These are phyloP conservation scores for Plasmodium fragile DNA, from an alignment of 169 alveolate species.

Conservation along the genomic window DNA sequence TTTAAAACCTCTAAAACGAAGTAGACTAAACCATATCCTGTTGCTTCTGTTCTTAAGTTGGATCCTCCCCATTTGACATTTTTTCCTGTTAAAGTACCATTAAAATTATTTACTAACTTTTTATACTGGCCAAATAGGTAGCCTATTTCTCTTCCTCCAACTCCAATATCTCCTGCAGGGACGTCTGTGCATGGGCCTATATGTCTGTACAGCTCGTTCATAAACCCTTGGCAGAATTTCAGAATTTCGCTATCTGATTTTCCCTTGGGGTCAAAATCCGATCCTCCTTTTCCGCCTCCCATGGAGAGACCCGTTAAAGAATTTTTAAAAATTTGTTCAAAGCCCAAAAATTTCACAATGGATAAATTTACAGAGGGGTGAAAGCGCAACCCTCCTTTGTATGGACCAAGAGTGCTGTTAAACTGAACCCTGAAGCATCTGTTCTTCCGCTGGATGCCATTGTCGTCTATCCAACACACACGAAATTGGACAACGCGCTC, in stretches of 20 bases:
- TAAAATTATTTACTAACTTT: conserved; percentile 78
- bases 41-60: conserved; percentile 89
- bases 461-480: conserved; percentile 87
- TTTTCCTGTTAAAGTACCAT: conserved; percentile 91
- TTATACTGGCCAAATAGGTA: conserved; percentile 90
- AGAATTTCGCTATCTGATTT: conserved; percentile 87
- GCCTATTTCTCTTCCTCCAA: conserved; percentile 91
- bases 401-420: conserved; percentile 88
- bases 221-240: conserved; percentile 88
- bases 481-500: conserved; percentile 84
- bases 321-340: conserved; percentile 91
- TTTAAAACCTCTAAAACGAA: conserved; percentile 84
- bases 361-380: conserved; percentile 89
- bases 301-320: conserved; percentile 86
- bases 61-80: conserved; percentile 90
- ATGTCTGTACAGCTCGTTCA: conserved; percentile 86
- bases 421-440: conserved; percentile 90
- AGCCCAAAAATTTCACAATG: conserved; percentile 89
- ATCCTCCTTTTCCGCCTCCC: conserved; percentile 93
- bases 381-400: conserved; percentile 91
- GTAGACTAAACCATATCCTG: conserved; percentile 91
- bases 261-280: conserved; percentile 92
- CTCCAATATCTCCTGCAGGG: conserved; percentile 94
- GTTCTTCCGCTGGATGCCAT: conserved; percentile 84
- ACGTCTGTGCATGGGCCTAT: conserved; percentile 90